Conservation (phyloP, 1,284 basidiomycete genomes). For the Limonomyces culmigenus region DNA sequence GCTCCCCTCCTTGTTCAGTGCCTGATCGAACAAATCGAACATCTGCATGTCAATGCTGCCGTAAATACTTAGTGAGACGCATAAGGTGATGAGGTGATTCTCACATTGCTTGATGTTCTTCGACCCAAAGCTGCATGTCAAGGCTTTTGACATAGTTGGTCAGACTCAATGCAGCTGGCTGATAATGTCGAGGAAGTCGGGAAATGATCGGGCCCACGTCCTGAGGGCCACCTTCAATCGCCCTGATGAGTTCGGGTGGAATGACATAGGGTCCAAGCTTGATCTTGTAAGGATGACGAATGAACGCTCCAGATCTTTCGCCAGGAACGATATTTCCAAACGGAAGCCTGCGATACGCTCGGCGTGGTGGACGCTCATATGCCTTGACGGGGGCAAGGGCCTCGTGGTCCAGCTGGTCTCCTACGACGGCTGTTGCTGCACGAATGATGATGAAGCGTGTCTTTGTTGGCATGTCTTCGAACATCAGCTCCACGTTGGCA, state of each 20-base stretch:
- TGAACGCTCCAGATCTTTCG: slow-evolving; percentile 5
- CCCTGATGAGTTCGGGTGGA: background rate
- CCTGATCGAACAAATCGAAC: slow-evolving; percentile 32
- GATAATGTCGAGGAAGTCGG: slow-evolving; percentile 9
- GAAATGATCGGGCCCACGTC: background rate
- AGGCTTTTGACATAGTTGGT: slow-evolving; percentile 29
- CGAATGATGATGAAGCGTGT: slow-evolving; percentile 19
- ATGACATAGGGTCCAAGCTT: background rate
- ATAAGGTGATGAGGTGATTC: slow-evolving; percentile 10
- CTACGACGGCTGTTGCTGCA: slow-evolving; percentile 15
- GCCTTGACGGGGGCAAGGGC: slow-evolving; percentile 29
- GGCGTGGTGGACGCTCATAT: slow-evolving; percentile 26
- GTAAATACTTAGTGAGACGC: background rate
- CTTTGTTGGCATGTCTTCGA: slow-evolving; percentile 13
- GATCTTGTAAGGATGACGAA: background rate
- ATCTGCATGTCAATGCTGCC: slow-evolving; percentile 33
- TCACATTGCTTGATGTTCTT: slow-evolving; percentile 41
- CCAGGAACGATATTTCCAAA: slow-evolving; percentile 15
- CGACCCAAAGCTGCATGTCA: slow-evolving; percentile 35
- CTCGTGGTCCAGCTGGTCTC: slow-evolving; percentile 28
- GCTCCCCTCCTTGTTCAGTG: slow-evolving; percentile 14
- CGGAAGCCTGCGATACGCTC: slow-evolving; percentile 23
- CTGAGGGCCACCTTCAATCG: background rate
- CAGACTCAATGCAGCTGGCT: slow-evolving; percentile 22
- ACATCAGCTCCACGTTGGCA: slow-evolving; percentile 18